These are phyloP conservation scores for Dactylellina drechsleri DNA, from an alignment of 2,329 filamentous ascomycete genomes.

Conservation along the genomic window DNA sequence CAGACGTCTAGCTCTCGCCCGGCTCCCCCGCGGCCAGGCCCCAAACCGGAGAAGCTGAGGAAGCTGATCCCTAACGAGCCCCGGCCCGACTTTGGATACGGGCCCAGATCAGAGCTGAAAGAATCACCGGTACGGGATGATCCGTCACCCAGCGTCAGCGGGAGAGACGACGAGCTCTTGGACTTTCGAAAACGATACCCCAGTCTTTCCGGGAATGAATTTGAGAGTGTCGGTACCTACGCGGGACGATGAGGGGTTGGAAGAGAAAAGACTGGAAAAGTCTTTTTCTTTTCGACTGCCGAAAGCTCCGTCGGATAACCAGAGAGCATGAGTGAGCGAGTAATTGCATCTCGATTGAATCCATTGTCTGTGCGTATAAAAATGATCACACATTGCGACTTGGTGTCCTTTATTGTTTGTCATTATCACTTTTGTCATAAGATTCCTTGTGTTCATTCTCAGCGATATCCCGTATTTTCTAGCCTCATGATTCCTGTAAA, in stretches of 20 bases:
- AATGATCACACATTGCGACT: background rate
- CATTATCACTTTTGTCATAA: background rate
- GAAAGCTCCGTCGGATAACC: background rate
- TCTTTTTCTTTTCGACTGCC: constrained; percentile 3
- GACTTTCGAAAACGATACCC: constrained; percentile 49
- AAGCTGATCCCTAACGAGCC: constrained; percentile 33
- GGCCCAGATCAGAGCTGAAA: constrained; percentile 31
- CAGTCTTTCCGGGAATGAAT: constrained; percentile 51
- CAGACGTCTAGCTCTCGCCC: constrained; percentile 21
- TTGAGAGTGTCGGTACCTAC: constrained; percentile 34
- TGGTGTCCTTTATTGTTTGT: constrained; percentile 19
- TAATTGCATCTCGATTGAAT: background rate
- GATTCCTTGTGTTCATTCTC: constrained; percentile 16
- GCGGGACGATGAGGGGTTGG: constrained; percentile 35
- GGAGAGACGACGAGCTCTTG: constrained; percentile 47
- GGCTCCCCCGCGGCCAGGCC: constrained; percentile 38
- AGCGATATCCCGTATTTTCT: constrained; percentile 20
- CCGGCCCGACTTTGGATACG: constrained; percentile 33
- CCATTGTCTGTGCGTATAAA: background rate
- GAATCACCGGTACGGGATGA: constrained; percentile 44
- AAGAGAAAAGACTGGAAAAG: constrained; percentile 1
- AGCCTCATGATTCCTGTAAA: constrained; percentile 29
- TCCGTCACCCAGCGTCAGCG: constrained; percentile 14
- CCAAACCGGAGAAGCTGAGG: constrained; percentile 46
- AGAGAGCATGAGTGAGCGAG: background rate